Base-by-base conservation (phyloP, 768 basidiomycete genomes). In the Boletus speciosus region DNA sequence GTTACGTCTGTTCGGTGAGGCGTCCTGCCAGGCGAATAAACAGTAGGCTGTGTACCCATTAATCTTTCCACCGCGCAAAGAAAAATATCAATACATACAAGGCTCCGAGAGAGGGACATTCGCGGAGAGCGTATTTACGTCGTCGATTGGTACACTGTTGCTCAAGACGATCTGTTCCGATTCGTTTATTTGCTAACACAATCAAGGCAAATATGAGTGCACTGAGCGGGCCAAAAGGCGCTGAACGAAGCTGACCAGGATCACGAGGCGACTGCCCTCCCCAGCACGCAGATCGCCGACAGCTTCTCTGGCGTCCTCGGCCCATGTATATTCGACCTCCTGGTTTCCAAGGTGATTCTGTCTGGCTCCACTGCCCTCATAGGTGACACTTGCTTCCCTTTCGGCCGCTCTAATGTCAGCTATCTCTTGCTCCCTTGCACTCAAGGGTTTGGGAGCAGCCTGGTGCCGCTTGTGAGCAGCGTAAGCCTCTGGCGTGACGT, bases 381-480 rank as follows among this genome's bases (percentile, higher is more conserved):
- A 87, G 1, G 68, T 66, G 45, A 71, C 72, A 47, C 75, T 79
- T 9, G 77, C 78, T 51, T 76, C 73, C n/a, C 82, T 77, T 66
- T 96, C 95, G 4, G 90, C 90, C 1, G 83, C 81, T 45, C 80
- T 82, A 55, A 96, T 78, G 51, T 86, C 84, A 0, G 80, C 86
- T 57, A 96, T 78, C 67, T 95, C 93, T 55, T 84, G 80, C 70
- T 98, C 95, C 32, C 86, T 80, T 0, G 82, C 80, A 37, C 86
- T 92, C 61, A 97, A 76, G 1, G 94, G 96, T 57, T 90, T 80
- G 2, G 92, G 89, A 1, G 92, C 89, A 32, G 81, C 74, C 46
- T 81, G 68, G 64, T 93, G 89, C 15, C 76, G 80, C 54, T 81
- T 76, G 65, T 96, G 93, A 32, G 83, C 79, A 21, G 80, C 78